These are phyloP conservation scores for Simplicillium sp. DNA, from an alignment of 2,329 filamentous ascomycete genomes.

Conservation along the genomic window DNA sequence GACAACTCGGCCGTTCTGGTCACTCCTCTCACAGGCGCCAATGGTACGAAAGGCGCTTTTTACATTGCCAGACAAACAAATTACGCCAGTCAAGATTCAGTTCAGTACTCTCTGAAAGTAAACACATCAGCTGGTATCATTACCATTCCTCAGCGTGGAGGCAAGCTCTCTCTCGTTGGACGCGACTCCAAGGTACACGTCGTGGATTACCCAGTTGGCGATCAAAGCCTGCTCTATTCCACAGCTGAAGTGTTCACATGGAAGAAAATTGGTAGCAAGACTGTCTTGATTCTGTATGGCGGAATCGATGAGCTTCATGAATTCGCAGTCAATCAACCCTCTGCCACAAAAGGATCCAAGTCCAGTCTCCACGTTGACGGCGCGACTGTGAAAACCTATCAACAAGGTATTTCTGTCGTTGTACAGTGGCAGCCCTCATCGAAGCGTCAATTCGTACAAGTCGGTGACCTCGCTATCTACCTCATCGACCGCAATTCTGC, in stretches of 20 bases:
- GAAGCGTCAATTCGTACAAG: slow-evolving; percentile 1
- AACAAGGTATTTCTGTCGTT: not conserved
- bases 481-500: slow-evolving; percentile 44
- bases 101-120: slow-evolving; percentile 50
- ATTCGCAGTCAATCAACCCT: slow-evolving; percentile 30
- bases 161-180: slow-evolving; percentile 43
- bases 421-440: slow-evolving; percentile 2
- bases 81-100: slow-evolving; percentile 45
- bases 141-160: slow-evolving; percentile 45
- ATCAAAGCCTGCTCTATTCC: slow-evolving; percentile 50
- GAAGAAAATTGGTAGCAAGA: slow-evolving; percentile 49
- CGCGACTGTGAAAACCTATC: too few species aligned
- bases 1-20: slow-evolving; percentile 37
- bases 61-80: slow-evolving; percentile 56
- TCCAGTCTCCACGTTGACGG: too few species aligned
- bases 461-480: slow-evolving; percentile 2
- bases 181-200: slow-evolving; percentile 56
- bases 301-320: slow-evolving; percentile 51
- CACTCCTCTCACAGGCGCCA: slow-evolving; percentile 48
- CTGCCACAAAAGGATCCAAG: slow-evolving; percentile 1
- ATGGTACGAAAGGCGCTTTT: slow-evolving; percentile 33
- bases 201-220: slow-evolving; percentile 51
- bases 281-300: slow-evolving; percentile 51
- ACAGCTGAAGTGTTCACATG: slow-evolving; percentile 58
- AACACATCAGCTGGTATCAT: slow-evolving; percentile 42